These are phyloP conservation scores for Lachancea kluyveri DNA, from an alignment of 805 yeast genomes.

Conservation along the genomic window DNA sequence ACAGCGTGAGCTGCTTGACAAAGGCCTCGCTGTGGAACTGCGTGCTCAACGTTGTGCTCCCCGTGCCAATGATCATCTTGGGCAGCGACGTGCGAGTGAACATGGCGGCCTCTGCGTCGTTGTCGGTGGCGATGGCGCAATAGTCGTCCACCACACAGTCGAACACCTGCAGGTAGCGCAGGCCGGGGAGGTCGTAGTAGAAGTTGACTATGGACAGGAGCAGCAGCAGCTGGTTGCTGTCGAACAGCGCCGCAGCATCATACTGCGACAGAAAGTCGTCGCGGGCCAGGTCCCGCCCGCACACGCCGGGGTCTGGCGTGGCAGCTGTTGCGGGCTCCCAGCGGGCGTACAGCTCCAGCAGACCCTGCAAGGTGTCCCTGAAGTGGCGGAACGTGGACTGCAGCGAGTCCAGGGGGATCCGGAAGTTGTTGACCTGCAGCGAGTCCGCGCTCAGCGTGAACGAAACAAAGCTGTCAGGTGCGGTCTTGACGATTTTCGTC, in stretches of 20 bases:
- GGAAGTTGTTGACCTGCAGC: slow-evolving; percentile 15
- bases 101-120: neutral
- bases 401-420: slow-evolving; percentile 6
- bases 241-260: slow-evolving; percentile 8
- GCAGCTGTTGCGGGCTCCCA: slow-evolving; percentile 9
- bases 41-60: neutral
- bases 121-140: slow-evolving; percentile 10
- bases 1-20: slow-evolving; percentile 14
- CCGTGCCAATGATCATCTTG: slow-evolving; percentile 10
- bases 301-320: too few relatives aligned
- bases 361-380: slow-evolving; percentile 5
- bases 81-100: slow-evolving; percentile 8
- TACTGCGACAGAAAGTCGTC: slow-evolving; percentile 8
- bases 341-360: slow-evolving; percentile 10
- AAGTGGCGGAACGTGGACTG: slow-evolving; percentile 10
- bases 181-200: slow-evolving; percentile 19
- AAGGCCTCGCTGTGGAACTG: slow-evolving; percentile 19
- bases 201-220: slow-evolving; percentile 18
- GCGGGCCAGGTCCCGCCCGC: slow-evolving; percentile 4
- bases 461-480: slow-evolving; percentile 9
- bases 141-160: slow-evolving; percentile 13
- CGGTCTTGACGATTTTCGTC: slow-evolving; percentile 9
- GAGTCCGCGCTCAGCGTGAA: slow-evolving; percentile 7
- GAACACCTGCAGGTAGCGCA: slow-evolving; percentile 12
- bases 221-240: slow-evolving; percentile 13